phyloP scores from a whole-genome alignment of 106 monocot species.

The Dendrobium huoshanense region DNA sequence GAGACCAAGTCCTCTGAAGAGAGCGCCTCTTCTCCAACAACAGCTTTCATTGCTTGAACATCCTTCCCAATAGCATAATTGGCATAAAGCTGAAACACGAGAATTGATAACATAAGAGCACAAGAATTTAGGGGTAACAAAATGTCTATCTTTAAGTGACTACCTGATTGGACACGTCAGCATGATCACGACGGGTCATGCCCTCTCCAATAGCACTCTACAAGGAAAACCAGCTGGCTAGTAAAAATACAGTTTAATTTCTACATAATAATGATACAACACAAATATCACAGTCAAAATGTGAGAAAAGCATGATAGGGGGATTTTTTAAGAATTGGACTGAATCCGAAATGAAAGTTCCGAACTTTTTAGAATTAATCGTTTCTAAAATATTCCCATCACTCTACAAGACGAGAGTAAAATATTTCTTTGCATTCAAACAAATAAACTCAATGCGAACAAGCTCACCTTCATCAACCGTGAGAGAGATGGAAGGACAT shows the following conservation, averaged over 20 bases:
- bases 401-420: neutral
- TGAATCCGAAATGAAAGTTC: too few relatives aligned
- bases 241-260: too few relatives aligned
- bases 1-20: constrained; percentile 94
- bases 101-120: neutral
- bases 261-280: too few relatives aligned
- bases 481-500: constrained; percentile 72
- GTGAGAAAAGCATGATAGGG: too few relatives aligned
- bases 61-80: constrained; percentile 99
- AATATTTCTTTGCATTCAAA: neutral
- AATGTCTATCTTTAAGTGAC: neutral
- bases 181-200: constrained; percentile 96
- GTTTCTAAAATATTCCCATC: neutral
- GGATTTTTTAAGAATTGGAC: too few relatives aligned
- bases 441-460: too few relatives aligned
- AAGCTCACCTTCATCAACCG: constrained; percentile 64
- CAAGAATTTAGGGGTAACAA: too few relatives aligned
- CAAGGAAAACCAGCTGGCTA: constrained; percentile 4
- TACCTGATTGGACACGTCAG: constrained; percentile 93
- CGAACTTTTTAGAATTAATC: too few relatives aligned
- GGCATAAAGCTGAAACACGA: constrained; percentile 68
- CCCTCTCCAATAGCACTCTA: constrained; percentile 99
- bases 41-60: constrained; percentile 98
- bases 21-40: constrained; percentile 98
- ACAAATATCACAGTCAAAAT: too few relatives aligned